Base-by-base conservation (phyloP, 805 yeast species). In the Cyberlindnera misumaiensis region DNA sequence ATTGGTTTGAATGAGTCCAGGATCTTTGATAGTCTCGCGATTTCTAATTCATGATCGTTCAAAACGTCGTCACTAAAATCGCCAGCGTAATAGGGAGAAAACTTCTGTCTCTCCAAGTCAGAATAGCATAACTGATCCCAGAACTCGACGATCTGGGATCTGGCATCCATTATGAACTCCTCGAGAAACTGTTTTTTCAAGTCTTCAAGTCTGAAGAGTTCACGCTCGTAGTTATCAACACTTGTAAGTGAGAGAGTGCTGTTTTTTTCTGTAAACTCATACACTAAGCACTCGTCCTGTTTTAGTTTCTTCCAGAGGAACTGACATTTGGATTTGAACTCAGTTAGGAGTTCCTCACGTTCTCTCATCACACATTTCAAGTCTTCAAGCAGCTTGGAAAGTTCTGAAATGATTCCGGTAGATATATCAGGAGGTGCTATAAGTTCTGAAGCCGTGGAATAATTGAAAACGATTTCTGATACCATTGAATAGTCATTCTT, bases 101-200 rank as follows among this genome's bases (percentile, higher is more conserved):
- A 83, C 2, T 53, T 54, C 1, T 42, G 44, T 46, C 73, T 68
- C 36, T 80, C 77, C 1, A 63, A 68, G 1, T 67, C 70, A 2
- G 82, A 68, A 44, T 72, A 81, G 56, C 72, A 77, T 48, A 89
- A 59, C 8, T 66, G 58, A 27, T 69, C 64, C 89, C 95, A 88
- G 10, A 74, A 60, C 4, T 65, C 70, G 30, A 67, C 68, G 10
- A 89, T 80, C 40, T 75, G 74, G 2, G 53, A 50, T 56, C 90
- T 68, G 2, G 83, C 67, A 33, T 77, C 83, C 5, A 63, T 52
- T 11, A 89, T 82, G 43, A 89, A 80, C 15, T 75, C 74, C 36
- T 83, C 80, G 15, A 89, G 75, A 46, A 73, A 73, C 40, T 75
- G 70, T 22, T 77, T 71, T 48, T 90, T 77, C 58, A 77, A 74